Evolutionary conservation across 768 basidiomycete species (phyloP).

Genomic region (Paxillus rubicundulus): DNA sequence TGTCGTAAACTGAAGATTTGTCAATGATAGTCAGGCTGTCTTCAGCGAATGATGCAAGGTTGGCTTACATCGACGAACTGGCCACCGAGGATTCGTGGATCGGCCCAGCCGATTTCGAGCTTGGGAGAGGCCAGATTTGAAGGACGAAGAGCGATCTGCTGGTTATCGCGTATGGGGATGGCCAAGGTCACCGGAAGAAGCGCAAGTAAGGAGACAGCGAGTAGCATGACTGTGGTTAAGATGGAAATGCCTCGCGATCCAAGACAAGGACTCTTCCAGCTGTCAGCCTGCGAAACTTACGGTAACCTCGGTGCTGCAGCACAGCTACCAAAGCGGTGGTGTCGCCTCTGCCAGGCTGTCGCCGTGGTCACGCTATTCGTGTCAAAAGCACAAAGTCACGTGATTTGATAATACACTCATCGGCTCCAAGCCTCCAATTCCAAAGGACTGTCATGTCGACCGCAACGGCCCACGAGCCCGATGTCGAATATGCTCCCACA

Average conservation of each 20-base stretch:
- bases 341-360: too few relatives aligned
- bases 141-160: constrained; percentile 9
- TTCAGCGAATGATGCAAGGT: neutral
- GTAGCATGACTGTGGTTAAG: constrained; percentile 13
- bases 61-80: constrained; percentile 68
- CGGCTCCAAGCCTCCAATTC: neutral
- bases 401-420: constrained; percentile 2
- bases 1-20: constrained; percentile 55
- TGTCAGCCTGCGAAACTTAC: constrained; percentile 2
- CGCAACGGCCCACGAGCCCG: constrained; percentile 2
- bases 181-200: constrained; percentile 13
- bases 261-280: neutral
- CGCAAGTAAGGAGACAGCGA: constrained; percentile 8
- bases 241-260: neutral
- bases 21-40: neutral
- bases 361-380: too few relatives aligned
- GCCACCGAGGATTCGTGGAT: constrained; percentile 74
- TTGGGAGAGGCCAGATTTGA: constrained; percentile 15
- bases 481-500: constrained; percentile 2
- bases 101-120: constrained; percentile 46
- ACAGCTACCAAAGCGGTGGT: neutral
- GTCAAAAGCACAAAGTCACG: constrained; percentile 12
- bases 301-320: neutral
- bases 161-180: constrained; percentile 14
- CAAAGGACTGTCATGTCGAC: constrained; percentile 7